phyloP scores from a whole-genome alignment of 2,329 filamentous ascomycete species.

The Curvularia spicifera region DNA sequence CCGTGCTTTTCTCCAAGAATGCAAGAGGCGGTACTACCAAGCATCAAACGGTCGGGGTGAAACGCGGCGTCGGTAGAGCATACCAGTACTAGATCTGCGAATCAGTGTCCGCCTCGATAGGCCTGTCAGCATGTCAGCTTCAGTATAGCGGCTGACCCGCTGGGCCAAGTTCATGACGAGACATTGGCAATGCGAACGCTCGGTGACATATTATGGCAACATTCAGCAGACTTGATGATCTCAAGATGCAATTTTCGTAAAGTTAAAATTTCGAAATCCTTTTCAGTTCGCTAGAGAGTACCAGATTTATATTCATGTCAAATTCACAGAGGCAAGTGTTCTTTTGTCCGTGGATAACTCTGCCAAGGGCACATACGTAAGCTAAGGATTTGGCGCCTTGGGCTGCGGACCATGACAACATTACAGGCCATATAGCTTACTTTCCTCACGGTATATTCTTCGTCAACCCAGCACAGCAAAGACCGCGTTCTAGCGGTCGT shows the following conservation, averaged over 20 bases:
- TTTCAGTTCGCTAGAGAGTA: background rate
- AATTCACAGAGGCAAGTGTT: background rate
- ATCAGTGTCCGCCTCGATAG: background rate
- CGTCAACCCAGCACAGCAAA: background rate
- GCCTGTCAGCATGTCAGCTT: background rate
- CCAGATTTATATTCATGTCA: background rate
- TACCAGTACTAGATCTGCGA: background rate
- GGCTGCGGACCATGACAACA: constrained; percentile 8
- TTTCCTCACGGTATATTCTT: background rate
- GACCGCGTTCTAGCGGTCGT: background rate
- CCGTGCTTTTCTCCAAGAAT: constrained; percentile 2
- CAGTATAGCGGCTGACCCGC: constrained; percentile 9
- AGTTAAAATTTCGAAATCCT: background rate
- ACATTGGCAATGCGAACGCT: background rate
- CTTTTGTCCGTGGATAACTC: background rate
- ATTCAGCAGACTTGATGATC: background rate
- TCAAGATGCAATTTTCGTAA: background rate
- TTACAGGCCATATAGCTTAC: background rate
- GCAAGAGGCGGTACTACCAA: constrained; percentile 7
- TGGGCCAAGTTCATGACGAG: constrained; percentile 1
- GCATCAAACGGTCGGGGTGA: constrained; percentile 1
- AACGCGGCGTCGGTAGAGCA: constrained; percentile 3
- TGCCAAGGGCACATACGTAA: constrained; percentile 7
- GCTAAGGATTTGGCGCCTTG: constrained; percentile 16
- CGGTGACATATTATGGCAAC: background rate